These are phyloP conservation scores for Fraxinus angustifolia DNA, from an alignment of 305 asterid species.

Conservation along the genomic window DNA sequence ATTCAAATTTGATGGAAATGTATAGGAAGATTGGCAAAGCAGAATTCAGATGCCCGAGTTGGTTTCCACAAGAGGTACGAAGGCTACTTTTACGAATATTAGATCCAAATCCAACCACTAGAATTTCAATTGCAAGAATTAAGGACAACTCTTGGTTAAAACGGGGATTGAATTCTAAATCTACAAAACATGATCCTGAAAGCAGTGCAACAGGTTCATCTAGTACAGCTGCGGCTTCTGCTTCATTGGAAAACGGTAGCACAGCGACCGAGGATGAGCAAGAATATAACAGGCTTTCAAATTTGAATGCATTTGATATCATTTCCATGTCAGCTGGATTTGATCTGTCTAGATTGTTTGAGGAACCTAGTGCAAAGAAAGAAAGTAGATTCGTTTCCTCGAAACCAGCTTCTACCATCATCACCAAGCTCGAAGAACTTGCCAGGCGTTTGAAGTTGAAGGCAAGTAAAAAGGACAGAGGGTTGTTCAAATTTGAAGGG, in stretches of 20 bases:
- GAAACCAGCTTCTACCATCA: conserved; percentile 44
- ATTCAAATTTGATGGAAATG: conserved; percentile 49
- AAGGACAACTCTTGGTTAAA: conserved; percentile 47
- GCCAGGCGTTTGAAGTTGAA: conserved; percentile 48
- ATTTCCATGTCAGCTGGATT: conserved; percentile 59
- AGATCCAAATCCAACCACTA: conserved; percentile 50
- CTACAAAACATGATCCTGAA: conserved; percentile 25
- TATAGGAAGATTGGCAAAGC: conserved; percentile 57
- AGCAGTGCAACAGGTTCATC: conserved; percentile 15
- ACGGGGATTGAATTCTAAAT: conserved; percentile 29
- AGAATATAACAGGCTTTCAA: conserved; percentile 28
- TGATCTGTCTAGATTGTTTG: conserved; percentile 52
- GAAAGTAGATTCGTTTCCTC: conserved; percentile 50
- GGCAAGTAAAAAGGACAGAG: conserved; percentile 44
- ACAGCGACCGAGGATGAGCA: conserved; percentile 12
- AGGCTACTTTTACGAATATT: conserved; percentile 46
- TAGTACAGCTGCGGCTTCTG: conserved; percentile 2
- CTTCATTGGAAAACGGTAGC: conserved; percentile 4
- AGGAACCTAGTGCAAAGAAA: conserved; percentile 36
- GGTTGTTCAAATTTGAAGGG: conserved; percentile 53
- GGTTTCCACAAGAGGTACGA: conserved; percentile 49
- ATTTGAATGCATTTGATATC: conserved; percentile 56
- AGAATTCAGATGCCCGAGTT: conserved; percentile 51
- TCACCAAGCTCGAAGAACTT: conserved; percentile 45
- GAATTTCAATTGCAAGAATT: conserved; percentile 50